Conservation (phyloP, 2,329 filamentous ascomycete species). For the Ophiostoma triangulosporum region DNA sequence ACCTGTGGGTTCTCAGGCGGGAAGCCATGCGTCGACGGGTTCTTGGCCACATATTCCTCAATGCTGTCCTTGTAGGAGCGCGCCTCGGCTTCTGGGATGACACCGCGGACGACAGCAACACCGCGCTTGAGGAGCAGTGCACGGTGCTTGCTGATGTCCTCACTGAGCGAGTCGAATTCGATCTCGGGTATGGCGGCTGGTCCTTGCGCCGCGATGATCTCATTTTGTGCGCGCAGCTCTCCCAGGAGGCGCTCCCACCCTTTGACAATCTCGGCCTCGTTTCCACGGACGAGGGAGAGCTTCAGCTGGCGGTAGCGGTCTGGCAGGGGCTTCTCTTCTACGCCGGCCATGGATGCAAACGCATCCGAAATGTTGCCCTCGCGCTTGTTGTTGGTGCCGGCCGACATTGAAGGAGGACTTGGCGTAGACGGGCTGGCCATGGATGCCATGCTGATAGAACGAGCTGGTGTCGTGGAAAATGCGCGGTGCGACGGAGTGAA, state of each 20-base stretch:
- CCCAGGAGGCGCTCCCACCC: conserved; percentile 18
- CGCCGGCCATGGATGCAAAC: conserved; percentile 45
- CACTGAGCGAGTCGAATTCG: conserved; percentile 31
- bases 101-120: conserved; percentile 49
- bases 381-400: conserved; percentile 24
- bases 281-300: conserved; percentile 33
- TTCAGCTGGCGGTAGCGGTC: conserved; percentile 44
- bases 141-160: conserved; percentile 22
- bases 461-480: background rate
- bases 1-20: conserved; percentile 44
- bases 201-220: conserved; percentile 29
- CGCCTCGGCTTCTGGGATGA: conserved; percentile 49
- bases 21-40: conserved; percentile 49
- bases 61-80: conserved; percentile 50
- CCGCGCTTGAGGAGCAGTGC: conserved; percentile 47
- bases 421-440: background rate
- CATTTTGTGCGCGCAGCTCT: conserved; percentile 17
- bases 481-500: background rate
- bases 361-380: conserved; percentile 50
- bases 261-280: conserved; percentile 30
- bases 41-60: conserved; percentile 50
- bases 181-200: conserved; percentile 39
- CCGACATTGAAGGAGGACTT: background rate
- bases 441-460: conserved; percentile 12
- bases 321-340: conserved; percentile 32